A percentile compares a stretch with the other conserved stretches of the same genome.
These are phyloP conservation scores for Lanzia echinophila DNA, from an alignment of 2,329 filamentous ascomycete species.

Conservation along the genomic window DNA sequence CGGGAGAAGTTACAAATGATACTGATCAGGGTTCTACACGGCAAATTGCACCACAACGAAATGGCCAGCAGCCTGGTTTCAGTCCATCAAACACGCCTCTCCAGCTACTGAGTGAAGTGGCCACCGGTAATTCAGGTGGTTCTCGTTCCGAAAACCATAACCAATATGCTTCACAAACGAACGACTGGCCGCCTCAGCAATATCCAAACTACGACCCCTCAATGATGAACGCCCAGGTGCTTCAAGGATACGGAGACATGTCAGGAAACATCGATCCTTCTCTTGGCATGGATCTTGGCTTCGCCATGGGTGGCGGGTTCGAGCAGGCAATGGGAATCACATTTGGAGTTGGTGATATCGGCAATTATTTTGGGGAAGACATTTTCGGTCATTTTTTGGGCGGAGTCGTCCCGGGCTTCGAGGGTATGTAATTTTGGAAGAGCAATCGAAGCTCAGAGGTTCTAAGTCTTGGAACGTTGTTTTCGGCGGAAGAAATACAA, in stretches of 20 bases:
- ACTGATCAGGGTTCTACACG: neutral
- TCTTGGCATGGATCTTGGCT: slow-evolving; percentile 25
- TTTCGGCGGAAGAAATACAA: neutral
- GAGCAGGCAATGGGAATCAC: slow-evolving; percentile 31
- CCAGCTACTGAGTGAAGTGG: slow-evolving; percentile 37
- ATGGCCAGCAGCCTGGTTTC: slow-evolving; percentile 22
- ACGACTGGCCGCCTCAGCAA: slow-evolving; percentile 21
- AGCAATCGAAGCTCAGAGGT: neutral
- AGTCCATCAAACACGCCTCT: slow-evolving; percentile 31
- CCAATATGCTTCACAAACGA: slow-evolving; percentile 17
- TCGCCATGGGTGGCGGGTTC: slow-evolving; percentile 28
- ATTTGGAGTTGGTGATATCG: slow-evolving; percentile 28
- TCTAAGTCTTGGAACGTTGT: neutral
- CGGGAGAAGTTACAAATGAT: neutral
- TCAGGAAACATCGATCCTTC: slow-evolving; percentile 26
- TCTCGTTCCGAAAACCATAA: slow-evolving; percentile 18
- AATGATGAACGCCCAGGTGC: slow-evolving; percentile 15
- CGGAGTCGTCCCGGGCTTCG: slow-evolving; percentile 17
- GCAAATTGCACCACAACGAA: slow-evolving; percentile 5
- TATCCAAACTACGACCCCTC: slow-evolving; percentile 17
- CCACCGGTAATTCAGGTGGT: slow-evolving; percentile 29
- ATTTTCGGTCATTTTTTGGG: slow-evolving; percentile 19
- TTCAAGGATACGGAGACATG: slow-evolving; percentile 11
- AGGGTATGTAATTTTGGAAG: slow-evolving; percentile 7
- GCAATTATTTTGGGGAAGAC: slow-evolving; percentile 27